Evolutionary conservation across 768 basidiomycete genomes (phyloP).

Genomic region (Lentinula detonsa): DNA sequence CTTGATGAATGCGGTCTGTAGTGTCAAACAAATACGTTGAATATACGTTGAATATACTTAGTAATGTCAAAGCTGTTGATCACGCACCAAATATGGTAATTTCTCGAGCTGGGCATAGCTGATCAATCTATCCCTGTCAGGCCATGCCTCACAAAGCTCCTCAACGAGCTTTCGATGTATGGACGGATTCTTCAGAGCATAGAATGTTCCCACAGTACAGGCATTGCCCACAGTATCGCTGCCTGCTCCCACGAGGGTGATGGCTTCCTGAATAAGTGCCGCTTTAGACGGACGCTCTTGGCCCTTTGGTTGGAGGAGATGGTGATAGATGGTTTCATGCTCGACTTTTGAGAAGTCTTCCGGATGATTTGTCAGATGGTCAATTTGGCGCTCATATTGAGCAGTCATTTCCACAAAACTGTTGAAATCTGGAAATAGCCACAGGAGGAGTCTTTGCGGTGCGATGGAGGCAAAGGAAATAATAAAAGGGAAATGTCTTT

Average conservation of each 20-base stretch:
- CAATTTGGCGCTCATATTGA: conserved; percentile 14
- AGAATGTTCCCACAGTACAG: conserved; percentile 19
- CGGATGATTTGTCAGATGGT: conserved; percentile 12
- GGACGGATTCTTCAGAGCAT: conserved; percentile 17
- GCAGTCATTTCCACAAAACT: conserved; percentile 7
- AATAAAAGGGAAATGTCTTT: conserved; percentile 11
- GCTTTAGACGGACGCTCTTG: conserved; percentile 8
- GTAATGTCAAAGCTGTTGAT: background rate
- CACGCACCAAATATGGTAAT: conserved; percentile 30
- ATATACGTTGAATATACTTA: background rate
- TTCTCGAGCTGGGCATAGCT: conserved; percentile 25
- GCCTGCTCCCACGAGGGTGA: conserved; percentile 23
- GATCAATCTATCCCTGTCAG: conserved; percentile 19
- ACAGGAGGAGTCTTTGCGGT: background rate
- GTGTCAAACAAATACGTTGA: conserved; percentile 5
- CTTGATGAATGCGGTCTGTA: conserved; percentile 40
- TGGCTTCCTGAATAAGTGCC: conserved; percentile 18
- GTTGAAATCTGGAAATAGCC: conserved; percentile 3
- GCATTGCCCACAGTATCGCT: conserved; percentile 25
- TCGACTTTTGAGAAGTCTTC: conserved; percentile 10
- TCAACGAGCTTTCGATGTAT: conserved; percentile 15
- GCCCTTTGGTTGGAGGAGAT: conserved; percentile 13
- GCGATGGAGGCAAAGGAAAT: background rate
- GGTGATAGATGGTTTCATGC: conserved; percentile 23
- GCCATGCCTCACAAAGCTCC: conserved; percentile 28